Conservation (phyloP, 208 protist species). For the Phytomonas sp. region DNA sequence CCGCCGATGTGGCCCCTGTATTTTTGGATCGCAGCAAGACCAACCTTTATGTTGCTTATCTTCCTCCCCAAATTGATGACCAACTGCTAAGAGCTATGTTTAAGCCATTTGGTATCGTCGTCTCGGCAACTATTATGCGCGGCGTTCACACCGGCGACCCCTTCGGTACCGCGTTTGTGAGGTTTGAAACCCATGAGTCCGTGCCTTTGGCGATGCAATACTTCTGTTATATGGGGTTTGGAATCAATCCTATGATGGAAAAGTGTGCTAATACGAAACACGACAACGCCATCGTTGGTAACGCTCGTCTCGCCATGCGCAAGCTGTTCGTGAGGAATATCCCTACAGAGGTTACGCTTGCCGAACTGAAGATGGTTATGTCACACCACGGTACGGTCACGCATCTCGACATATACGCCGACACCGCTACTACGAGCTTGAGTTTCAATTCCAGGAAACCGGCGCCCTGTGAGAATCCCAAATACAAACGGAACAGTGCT, state of each 20-base stretch:
- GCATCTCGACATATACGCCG: slow-evolving; percentile 42
- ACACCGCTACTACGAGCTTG: slow-evolving; percentile 24
- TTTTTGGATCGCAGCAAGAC: slow-evolving; percentile 21
- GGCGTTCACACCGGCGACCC: slow-evolving; percentile 37
- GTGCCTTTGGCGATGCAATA: slow-evolving; percentile 20
- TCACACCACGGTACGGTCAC: slow-evolving; percentile 32
- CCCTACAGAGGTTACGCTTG: slow-evolving; percentile 29
- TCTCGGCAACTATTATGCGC: slow-evolving; percentile 36
- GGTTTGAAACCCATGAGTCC: slow-evolving; percentile 26
- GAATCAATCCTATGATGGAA: slow-evolving; percentile 19
- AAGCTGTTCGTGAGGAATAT: slow-evolving; percentile 83
- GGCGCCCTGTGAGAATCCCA: not conserved
- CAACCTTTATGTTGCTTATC: slow-evolving; percentile 38
- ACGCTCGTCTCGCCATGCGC: slow-evolving; percentile 33
- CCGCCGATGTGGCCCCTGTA: slow-evolving; percentile 4
- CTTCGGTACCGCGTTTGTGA: slow-evolving; percentile 41
- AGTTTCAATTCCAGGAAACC: not conserved
- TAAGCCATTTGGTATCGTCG: slow-evolving; percentile 20
- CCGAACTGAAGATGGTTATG: slow-evolving; percentile 26
- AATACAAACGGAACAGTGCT: slow-evolving; percentile 26
- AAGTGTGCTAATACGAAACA: slow-evolving; percentile 71
- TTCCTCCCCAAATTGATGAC: slow-evolving; percentile 28
- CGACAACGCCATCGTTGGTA: slow-evolving; percentile 45
- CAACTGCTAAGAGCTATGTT: slow-evolving; percentile 25
- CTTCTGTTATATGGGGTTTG: slow-evolving; percentile 10